These are phyloP conservation scores for Marchantia polymorpha DNA, from an alignment of 225 moss, liverwort and hornwort species.

Conservation along the genomic window DNA sequence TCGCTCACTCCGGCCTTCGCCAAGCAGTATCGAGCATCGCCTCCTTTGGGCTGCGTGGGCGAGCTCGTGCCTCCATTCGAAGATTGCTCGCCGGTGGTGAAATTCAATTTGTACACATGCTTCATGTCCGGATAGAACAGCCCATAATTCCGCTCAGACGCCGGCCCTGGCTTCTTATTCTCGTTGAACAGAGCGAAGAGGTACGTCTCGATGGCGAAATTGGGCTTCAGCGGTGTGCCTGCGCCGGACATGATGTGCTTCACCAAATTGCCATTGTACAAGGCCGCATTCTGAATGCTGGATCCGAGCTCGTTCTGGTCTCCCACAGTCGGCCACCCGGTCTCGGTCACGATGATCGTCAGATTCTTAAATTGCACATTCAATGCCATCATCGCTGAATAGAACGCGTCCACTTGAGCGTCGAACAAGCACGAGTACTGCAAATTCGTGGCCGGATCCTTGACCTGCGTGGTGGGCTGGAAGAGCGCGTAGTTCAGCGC, in stretches of 20 bases:
- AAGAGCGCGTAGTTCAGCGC: slow-evolving; percentile 64
- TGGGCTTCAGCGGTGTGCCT: slow-evolving; percentile 69
- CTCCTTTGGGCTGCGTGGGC: neutral
- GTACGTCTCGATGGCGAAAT: slow-evolving; percentile 53
- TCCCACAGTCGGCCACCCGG: slow-evolving; percentile 70
- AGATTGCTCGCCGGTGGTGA: slow-evolving; percentile 22
- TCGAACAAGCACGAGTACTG: slow-evolving; percentile 57
- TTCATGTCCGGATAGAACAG: slow-evolving; percentile 54
- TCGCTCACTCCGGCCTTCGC: slow-evolving; percentile 27
- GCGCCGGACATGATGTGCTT: slow-evolving; percentile 46
- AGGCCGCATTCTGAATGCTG: slow-evolving; percentile 52
- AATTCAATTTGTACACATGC: slow-evolving; percentile 35
- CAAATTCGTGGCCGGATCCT: slow-evolving; percentile 38
- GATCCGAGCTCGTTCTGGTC: slow-evolving; percentile 62
- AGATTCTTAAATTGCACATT: slow-evolving; percentile 44
- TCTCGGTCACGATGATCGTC: slow-evolving; percentile 59
- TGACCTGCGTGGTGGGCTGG: slow-evolving; percentile 36
- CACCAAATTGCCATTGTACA: slow-evolving; percentile 64
- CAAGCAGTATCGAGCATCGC: slow-evolving; percentile 16
- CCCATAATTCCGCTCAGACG: slow-evolving; percentile 79
- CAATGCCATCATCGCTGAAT: slow-evolving; percentile 49
- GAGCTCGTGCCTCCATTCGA: neutral
- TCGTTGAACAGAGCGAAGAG: slow-evolving; percentile 85
- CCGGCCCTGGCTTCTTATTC: slow-evolving; percentile 61
- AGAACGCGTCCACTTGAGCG: slow-evolving; percentile 69